Evolutionary conservation across 2,329 filamentous ascomycete genomes (phyloP).

Genomic region (Aspergillus pseudoviridinutans): DNA sequence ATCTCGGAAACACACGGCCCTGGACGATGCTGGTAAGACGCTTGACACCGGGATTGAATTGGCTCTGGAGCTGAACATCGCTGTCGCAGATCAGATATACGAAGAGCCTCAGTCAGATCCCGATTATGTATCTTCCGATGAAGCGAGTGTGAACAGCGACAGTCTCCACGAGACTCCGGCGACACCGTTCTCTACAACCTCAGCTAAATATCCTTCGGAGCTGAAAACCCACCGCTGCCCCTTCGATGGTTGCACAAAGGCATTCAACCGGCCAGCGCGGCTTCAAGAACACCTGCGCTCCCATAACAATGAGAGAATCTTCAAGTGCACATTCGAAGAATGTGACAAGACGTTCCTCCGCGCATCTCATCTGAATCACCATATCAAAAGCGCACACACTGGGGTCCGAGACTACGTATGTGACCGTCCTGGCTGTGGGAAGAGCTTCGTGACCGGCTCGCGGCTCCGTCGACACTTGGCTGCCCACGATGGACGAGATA

Average conservation of each 20-base stretch:
- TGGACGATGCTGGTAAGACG: conserved; percentile 28
- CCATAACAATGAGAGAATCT: conserved; percentile 81
- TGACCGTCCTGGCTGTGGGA: conserved; percentile 67
- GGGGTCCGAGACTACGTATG: conserved; percentile 68
- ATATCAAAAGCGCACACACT: conserved; percentile 77
- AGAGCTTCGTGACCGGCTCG: conserved; percentile 76
- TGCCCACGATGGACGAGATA: conserved; percentile 73
- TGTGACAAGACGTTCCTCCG: conserved; percentile 85
- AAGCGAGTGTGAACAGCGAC: conserved; percentile 25
- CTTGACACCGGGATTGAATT: conserved; percentile 5
- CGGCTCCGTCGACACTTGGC: conserved; percentile 71
- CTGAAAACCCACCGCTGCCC: conserved; percentile 75
- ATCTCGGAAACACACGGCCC: conserved; percentile 24
- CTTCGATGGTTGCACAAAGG: conserved; percentile 69
- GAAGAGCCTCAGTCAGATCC: conserved; percentile 33
- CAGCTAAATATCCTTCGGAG: conserved; percentile 56
- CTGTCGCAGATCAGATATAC: conserved; percentile 37
- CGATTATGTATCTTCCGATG: conserved; percentile 28
- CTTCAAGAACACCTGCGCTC: conserved; percentile 76
- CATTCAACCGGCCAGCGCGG: conserved; percentile 81
- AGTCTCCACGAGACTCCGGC: conserved; percentile 45
- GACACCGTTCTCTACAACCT: conserved; percentile 50
- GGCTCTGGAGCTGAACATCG: conserved; percentile 41
- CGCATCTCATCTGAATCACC: conserved; percentile 79
- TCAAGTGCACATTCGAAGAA: conserved; percentile 62